A percentile compares a stretch with the other conserved stretches of the same genome.
phyloP scores from a whole-genome alignment of 169 alveolate species.

The Babesia sp. region DNA sequence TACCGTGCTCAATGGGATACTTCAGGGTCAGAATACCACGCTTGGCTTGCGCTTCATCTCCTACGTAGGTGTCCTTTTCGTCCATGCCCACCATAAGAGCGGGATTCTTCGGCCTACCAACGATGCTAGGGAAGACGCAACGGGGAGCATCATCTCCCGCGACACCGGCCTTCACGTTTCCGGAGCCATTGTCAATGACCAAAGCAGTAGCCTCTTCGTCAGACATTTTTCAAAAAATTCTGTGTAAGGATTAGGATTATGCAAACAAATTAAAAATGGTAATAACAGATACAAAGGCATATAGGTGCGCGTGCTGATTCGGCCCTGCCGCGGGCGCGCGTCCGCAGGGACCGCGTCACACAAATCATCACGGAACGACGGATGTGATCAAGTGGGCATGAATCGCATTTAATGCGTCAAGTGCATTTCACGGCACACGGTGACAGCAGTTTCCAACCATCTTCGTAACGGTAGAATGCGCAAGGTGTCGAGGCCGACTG shows the following conservation, averaged over 20 bases:
- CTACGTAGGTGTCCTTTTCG: conserved; percentile 94
- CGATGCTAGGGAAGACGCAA: conserved; percentile 97
- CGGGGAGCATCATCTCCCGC: conserved; percentile 99
- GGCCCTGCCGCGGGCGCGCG: background rate
- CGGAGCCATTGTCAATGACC: conserved; percentile 99
- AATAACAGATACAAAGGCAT: background rate
- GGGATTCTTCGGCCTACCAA: conserved; percentile 96
- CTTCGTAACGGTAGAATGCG: background rate
- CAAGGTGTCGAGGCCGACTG: background rate
- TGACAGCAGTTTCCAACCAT: background rate
- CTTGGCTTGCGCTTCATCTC: conserved; percentile 98
- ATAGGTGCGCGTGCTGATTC: conserved; percentile 1
- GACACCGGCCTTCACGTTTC: conserved; percentile 98
- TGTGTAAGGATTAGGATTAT: background rate
- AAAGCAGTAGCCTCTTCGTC: conserved; percentile 91
- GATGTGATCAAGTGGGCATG: background rate
- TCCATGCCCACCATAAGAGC: conserved; percentile 97
- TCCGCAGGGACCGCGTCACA: conserved; percentile 7
- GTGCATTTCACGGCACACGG: background rate
- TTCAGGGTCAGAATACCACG: conserved; percentile 95
- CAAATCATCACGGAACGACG: background rate
- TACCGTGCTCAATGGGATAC: conserved; percentile 99
- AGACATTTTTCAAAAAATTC: conserved; percentile 71
- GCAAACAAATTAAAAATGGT: background rate
- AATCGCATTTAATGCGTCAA: background rate